These are phyloP conservation scores for Peterozyma xylosa DNA, from an alignment of 805 yeast genomes.

Conservation along the genomic window DNA sequence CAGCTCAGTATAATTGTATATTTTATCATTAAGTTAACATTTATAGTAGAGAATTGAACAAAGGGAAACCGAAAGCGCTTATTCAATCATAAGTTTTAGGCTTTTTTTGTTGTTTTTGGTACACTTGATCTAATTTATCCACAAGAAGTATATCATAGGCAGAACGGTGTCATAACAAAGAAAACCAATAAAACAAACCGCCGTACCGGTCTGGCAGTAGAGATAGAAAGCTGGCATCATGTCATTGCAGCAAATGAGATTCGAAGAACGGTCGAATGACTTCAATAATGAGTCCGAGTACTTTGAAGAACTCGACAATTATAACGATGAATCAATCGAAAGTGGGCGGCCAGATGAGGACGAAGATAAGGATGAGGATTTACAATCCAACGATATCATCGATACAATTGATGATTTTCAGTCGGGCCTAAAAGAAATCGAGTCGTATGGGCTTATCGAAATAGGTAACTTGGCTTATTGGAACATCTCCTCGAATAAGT, in stretches of 20 bases:
- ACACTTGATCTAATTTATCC: not conserved
- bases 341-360: constrained; percentile 7
- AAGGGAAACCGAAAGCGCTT: too few relatives aligned
- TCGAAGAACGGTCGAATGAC: not conserved
- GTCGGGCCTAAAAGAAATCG: constrained; percentile 47
- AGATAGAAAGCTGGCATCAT: not conserved
- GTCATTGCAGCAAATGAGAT: not conserved
- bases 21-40: too few relatives aligned
- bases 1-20: too few relatives aligned
- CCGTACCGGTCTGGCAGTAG: too few relatives aligned
- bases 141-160: too few relatives aligned
- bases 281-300: not conserved
- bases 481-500: constrained; percentile 72
- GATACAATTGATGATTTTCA: constrained; percentile 2
- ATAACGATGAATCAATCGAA: not conserved
- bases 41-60: too few relatives aligned
- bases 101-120: too few relatives aligned
- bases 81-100: too few relatives aligned
- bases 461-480: constrained; percentile 78
- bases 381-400: constrained; percentile 4
- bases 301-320: not conserved
- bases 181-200: too few relatives aligned
- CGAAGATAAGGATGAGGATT: constrained; percentile 9
- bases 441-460: constrained; percentile 55
- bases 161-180: too few relatives aligned